Conservation (phyloP, 345 rosid species). For the Corchorus capsularis region DNA sequence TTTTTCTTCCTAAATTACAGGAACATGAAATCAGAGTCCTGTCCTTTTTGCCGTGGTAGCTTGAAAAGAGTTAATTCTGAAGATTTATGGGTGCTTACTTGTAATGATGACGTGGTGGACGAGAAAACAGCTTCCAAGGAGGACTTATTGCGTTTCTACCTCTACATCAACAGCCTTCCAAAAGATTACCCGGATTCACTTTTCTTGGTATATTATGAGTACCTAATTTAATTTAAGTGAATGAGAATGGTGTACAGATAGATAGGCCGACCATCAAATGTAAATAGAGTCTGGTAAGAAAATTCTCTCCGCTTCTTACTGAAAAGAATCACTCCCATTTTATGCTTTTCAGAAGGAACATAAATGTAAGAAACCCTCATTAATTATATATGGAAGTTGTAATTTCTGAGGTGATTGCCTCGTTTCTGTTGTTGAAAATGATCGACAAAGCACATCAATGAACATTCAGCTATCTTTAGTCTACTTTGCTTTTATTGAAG, state of each 20-base stretch:
- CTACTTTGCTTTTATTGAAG: not conserved
- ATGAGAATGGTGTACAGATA: conserved; percentile 51
- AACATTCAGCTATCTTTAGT: not conserved
- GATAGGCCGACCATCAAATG: conserved; percentile 51
- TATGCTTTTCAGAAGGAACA: conserved; percentile 18
- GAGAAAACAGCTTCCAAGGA: conserved; percentile 61
- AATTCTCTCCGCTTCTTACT: conserved; percentile 25
- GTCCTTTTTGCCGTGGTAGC: conserved; percentile 96
- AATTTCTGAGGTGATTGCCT: conserved; percentile 3
- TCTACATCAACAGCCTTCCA: conserved; percentile 74
- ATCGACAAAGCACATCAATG: not conserved
- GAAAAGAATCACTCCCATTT: conserved; percentile 25
- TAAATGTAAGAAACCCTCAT: conserved; percentile 7
- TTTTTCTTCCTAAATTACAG: conserved; percentile 42
- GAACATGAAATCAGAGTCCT: conserved; percentile 90
- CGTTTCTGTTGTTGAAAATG: not conserved
- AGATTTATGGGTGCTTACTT: conserved; percentile 95
- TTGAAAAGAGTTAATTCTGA: conserved; percentile 92
- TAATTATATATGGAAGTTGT: conserved; percentile 15
- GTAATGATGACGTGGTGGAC: conserved; percentile 82
- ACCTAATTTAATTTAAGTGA: conserved; percentile 56
- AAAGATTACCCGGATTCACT: conserved; percentile 79
- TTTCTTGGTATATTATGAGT: conserved; percentile 83
- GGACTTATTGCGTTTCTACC: conserved; percentile 77
- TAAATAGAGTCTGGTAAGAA: conserved; percentile 54